Base-by-base conservation (phyloP, 805 yeast species). In the Monosporozyma yasuniensis region DNA sequence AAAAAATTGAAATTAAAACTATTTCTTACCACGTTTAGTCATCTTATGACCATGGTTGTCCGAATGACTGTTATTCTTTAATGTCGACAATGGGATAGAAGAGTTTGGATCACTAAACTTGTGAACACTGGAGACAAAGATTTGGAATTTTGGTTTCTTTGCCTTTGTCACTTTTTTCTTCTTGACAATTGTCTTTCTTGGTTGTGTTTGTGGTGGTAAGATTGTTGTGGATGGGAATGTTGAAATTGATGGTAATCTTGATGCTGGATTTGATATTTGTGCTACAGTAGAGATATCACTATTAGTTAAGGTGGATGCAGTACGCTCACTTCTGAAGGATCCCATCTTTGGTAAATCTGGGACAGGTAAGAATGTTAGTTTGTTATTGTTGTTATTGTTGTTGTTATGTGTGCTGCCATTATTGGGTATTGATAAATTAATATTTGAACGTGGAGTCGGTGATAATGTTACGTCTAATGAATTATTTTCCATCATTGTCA, bases 301-400 rank as follows among this genome's bases (percentile, higher is more conserved):
- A 21, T 8, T 44, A n/a, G 44, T 35, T 30, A 52, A 49, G 25
- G 50, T 44, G 8, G 57, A 50, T 10, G 28, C 32, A 8, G 59
- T 49, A 22, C 54, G 44, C 21, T 61, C 65, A 44, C 65, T 63
- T 37, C 52, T 60, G 51, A 66, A 66, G 2, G 69, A 65, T 3
- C 70, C 70, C 70, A 66, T 66, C 45, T 65, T 66, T 11, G 70
- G 70, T 43, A 66, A 52, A 46, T 65, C 69, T 1, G 67, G 68
- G 3, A 65, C 58, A 19, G 52, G 54, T 16, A 63, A 47, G 51
- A 42, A 14, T 42, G 21, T 47, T 21, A 38, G 18, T 8, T 48
- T 38, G 28, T 22, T 47, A 46, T 47, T 47, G 43, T 16, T 42
- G 21, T 34, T 34, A 21, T 16, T 23, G 23, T 30, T 39, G 4